phyloP scores from a whole-genome alignment of 441 rosid species.

The Corymbia calophylla region DNA sequence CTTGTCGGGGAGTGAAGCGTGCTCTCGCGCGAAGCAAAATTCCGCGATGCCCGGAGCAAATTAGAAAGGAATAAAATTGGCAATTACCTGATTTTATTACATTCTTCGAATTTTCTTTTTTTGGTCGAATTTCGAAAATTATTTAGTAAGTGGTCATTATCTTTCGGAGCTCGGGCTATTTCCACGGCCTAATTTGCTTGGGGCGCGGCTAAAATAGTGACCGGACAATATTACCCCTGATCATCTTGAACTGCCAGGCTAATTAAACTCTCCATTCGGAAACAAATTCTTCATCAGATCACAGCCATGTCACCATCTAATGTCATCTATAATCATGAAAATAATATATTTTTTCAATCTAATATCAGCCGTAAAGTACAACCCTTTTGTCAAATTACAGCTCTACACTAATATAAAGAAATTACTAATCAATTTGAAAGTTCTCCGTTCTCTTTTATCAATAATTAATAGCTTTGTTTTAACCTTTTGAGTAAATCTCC shows the following conservation, averaged over 20 bases:
- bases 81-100: neutral
- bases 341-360: neutral
- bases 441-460: neutral
- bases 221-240: neutral
- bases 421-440: fast-evolving
- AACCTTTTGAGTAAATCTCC: no score
- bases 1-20: neutral
- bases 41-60: neutral
- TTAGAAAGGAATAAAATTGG: neutral
- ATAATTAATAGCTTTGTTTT: neutral
- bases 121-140: neutral
- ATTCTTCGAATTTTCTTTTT: neutral
- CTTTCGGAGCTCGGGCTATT: neutral
- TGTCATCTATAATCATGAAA: neutral
- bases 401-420: fast-evolving
- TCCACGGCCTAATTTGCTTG: neutral
- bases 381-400: neutral
- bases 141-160: neutral
- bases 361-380: fast-evolving
- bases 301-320: neutral
- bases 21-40: neutral
- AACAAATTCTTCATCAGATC: neutral
- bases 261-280: neutral
- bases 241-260: neutral
- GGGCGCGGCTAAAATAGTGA: neutral